Evolutionary conservation across 2,329 filamentous ascomycete species (phyloP).

Genomic region (Fusarium mundagurra): DNA sequence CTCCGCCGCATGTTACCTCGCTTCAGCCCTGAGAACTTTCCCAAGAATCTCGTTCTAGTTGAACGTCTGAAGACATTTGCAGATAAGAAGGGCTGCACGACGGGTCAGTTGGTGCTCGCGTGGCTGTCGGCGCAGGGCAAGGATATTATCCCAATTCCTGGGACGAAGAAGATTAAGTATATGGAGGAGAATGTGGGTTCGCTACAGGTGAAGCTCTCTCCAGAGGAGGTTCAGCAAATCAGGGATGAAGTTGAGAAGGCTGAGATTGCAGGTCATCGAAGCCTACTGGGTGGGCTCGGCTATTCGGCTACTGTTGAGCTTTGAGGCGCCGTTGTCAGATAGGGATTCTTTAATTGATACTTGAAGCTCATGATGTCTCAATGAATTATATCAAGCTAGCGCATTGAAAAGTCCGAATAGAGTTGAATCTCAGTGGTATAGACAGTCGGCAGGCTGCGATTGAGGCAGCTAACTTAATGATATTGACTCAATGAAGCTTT

Average conservation of each 20-base stretch:
- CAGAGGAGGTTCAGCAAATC: not conserved
- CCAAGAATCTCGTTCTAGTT: not conserved
- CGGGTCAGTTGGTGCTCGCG: not conserved
- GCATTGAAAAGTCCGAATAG: not conserved
- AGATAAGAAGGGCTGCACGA: not conserved
- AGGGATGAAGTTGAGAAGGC: not conserved
- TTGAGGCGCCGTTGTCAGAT: not conserved
- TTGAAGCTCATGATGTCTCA: not conserved
- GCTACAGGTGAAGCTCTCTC: rapidly evolving
- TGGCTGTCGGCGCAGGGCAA: not conserved
- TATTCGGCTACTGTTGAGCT: not conserved
- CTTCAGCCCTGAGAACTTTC: not conserved
- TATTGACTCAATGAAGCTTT: not conserved
- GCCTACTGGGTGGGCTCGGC: not conserved
- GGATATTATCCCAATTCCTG: not conserved
- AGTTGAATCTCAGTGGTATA: not conserved
- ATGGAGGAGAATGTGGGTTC: not conserved
- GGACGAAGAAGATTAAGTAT: not conserved
- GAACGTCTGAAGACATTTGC: rapidly evolving
- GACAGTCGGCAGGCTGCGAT: not conserved
- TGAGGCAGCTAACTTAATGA: not conserved
- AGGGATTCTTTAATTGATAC: not conserved
- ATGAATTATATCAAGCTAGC: not conserved
- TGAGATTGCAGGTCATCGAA: not conserved
- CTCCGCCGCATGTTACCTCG: not conserved